Conservation (phyloP, 345 rosid genomes). For the Boechera divaricarpa region DNA sequence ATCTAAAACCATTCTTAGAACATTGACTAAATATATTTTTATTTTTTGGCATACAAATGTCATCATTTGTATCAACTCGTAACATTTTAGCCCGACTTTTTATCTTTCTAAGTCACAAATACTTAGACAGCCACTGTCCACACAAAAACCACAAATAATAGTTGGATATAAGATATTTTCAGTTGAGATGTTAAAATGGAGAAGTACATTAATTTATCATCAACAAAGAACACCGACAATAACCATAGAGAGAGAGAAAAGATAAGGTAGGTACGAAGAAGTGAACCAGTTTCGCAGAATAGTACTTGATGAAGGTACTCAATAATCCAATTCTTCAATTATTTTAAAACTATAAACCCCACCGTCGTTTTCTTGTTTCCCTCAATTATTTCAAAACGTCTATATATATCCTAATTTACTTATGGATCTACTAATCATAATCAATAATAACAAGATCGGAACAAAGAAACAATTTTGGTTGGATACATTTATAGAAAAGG, state of each 20-base stretch:
- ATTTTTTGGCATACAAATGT: background rate
- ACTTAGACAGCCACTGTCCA: slow-evolving; percentile 1
- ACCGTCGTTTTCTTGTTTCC: slow-evolving; percentile 45
- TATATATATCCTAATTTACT: slow-evolving; percentile 2
- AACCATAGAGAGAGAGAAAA: slow-evolving; percentile 7
- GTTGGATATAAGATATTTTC: slow-evolving; percentile 23
- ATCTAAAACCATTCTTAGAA: slow-evolving; percentile 7
- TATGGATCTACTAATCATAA: background rate
- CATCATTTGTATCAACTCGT: background rate
- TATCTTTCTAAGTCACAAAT: background rate
- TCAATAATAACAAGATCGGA: slow-evolving; percentile 16
- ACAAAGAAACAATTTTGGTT: background rate
- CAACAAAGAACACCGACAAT: slow-evolving; percentile 39
- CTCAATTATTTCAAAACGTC: slow-evolving; percentile 45
- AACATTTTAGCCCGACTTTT: background rate
- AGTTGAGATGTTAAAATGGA: slow-evolving; percentile 17
- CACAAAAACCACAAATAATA: background rate
- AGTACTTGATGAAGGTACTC: slow-evolving; percentile 39
- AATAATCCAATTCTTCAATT: slow-evolving; percentile 36
- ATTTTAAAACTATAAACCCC: slow-evolving; percentile 34
- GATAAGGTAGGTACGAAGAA: slow-evolving; percentile 42
- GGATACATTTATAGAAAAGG: background rate
- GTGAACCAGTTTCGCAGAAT: slow-evolving; percentile 32
- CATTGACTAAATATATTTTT: background rate
- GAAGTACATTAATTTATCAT: slow-evolving; percentile 5